Evolutionary conservation across 306 rosid genomes (phyloP).

Genomic region (Mimosa pudica): DNA sequence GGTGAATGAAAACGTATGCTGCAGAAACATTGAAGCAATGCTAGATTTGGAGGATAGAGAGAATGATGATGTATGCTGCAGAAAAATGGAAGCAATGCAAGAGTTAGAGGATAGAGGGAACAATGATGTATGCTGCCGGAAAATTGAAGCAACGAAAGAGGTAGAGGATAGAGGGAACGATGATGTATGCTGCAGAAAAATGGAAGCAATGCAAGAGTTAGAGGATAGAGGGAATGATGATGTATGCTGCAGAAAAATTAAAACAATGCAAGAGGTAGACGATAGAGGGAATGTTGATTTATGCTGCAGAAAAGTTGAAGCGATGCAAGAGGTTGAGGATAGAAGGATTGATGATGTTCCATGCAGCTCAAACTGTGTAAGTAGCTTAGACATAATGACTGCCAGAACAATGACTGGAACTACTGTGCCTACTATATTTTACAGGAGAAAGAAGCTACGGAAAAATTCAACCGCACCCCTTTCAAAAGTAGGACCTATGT

Average conservation of each 20-base stretch:
- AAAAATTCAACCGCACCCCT: slow-evolving; percentile 38
- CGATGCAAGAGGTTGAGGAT: slow-evolving; percentile 32
- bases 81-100: not conserved
- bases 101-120: slow-evolving; percentile 42
- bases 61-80: not conserved
- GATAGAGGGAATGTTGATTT: slow-evolving; percentile 41
- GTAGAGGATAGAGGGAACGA: not conserved
- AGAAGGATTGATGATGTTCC: slow-evolving; percentile 47
- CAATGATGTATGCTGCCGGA: slow-evolving; percentile 28
- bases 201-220: too few relatives aligned
- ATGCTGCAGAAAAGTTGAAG: not conserved
- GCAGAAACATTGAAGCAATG: not conserved
- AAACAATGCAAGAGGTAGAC: slow-evolving; percentile 18
- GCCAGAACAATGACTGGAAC: slow-evolving; percentile 56
- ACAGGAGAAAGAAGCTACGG: slow-evolving; percentile 66
- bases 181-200: not conserved
- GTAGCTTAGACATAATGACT: slow-evolving; percentile 50
- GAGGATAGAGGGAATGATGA: too few relatives aligned
- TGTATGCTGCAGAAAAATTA: too few relatives aligned
- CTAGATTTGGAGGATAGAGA: not conserved
- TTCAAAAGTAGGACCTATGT: slow-evolving; percentile 37
- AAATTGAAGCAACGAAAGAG: not conserved
- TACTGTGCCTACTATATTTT: slow-evolving; percentile 52
- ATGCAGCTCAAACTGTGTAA: slow-evolving; percentile 42
- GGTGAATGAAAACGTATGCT: not conserved